Percentiles rank a stretch among this genome's conserved stretches.
Conservation (phyloP, 768 basidiomycete species). For the Boletus tylopilopsis region DNA sequence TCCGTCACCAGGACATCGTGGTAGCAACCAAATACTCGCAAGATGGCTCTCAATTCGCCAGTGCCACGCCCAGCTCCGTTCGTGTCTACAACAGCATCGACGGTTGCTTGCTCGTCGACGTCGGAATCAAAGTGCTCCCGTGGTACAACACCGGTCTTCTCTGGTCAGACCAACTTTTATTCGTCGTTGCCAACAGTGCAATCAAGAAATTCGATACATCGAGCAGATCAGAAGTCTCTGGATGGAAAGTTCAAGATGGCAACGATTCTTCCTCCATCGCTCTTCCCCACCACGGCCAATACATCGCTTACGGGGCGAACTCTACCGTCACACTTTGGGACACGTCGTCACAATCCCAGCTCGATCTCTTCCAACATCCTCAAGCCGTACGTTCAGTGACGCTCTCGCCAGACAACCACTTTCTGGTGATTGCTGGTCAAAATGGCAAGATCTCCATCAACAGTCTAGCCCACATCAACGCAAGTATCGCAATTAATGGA, state of each 20-base stretch:
- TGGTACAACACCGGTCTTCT: neutral
- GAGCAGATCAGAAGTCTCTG: constrained; percentile 2
- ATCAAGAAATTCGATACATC: neutral
- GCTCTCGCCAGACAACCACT: neutral
- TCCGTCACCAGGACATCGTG: neutral
- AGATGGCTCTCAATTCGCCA: constrained; percentile 3
- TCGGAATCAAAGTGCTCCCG: neutral
- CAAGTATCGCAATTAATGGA: neutral
- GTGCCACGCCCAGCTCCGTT: neutral
- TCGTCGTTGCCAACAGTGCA: neutral
- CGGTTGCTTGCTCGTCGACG: neutral
- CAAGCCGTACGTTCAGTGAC: neutral
- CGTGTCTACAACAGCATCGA: neutral
- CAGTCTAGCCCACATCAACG: neutral
- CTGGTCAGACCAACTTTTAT: constrained; percentile 1
- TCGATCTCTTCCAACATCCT: neutral
- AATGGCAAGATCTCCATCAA: neutral
- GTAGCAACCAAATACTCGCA: neutral
- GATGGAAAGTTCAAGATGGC: neutral
- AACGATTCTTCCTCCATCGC: neutral
- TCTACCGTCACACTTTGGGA: constrained; percentile 1
- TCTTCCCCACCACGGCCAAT: neutral
- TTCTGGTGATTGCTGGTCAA: neutral
- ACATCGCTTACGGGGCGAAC: neutral
- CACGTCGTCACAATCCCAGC: neutral